A percentile compares a stretch with the other conserved stretches of the same genome.
Conservation (phyloP, 306 rosid genomes). For the Pterocarpus macrocarpus region DNA sequence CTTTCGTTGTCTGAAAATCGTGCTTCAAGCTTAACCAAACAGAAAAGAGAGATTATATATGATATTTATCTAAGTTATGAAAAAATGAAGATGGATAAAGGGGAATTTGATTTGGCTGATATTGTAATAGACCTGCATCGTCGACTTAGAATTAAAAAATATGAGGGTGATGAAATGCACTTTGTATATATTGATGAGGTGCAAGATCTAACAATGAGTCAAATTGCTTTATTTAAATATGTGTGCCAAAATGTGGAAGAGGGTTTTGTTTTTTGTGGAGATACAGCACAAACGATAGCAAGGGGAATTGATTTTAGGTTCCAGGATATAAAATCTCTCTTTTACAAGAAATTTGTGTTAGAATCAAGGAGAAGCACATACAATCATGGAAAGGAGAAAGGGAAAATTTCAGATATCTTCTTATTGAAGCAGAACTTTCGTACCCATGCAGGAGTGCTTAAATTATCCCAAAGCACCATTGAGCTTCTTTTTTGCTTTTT, state of each 20-base stretch:
- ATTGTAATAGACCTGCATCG: slow-evolving; percentile 72
- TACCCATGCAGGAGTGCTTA: slow-evolving; percentile 78
- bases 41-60: slow-evolving; percentile 63
- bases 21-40: slow-evolving; percentile 54
- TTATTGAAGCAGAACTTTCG: slow-evolving; percentile 74
- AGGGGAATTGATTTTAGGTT: slow-evolving; percentile 85
- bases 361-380: slow-evolving; percentile 47
- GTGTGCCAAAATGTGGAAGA: slow-evolving; percentile 80
- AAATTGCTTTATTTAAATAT: slow-evolving; percentile 74
- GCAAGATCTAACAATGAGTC: slow-evolving; percentile 85
- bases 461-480: slow-evolving; percentile 72
- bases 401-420: slow-evolving; percentile 57
- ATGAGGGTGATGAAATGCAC: slow-evolving; percentile 63
- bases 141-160: slow-evolving; percentile 56
- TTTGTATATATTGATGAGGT: slow-evolving; percentile 87
- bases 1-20: slow-evolving; percentile 54
- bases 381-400: slow-evolving; percentile 56
- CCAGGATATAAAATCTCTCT: slow-evolving; percentile 70
- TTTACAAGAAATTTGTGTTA: slow-evolving; percentile 66
- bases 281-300: slow-evolving; percentile 87
- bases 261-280: slow-evolving; percentile 88
- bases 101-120: slow-evolving; percentile 82
- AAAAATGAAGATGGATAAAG: slow-evolving; percentile 66
- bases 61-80: slow-evolving; percentile 71
- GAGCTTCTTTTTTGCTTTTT: slow-evolving; percentile 75